These are phyloP conservation scores for Taphrina sp. DNA, from an alignment of 1,139 yeast genomes.

Conservation along the genomic window DNA sequence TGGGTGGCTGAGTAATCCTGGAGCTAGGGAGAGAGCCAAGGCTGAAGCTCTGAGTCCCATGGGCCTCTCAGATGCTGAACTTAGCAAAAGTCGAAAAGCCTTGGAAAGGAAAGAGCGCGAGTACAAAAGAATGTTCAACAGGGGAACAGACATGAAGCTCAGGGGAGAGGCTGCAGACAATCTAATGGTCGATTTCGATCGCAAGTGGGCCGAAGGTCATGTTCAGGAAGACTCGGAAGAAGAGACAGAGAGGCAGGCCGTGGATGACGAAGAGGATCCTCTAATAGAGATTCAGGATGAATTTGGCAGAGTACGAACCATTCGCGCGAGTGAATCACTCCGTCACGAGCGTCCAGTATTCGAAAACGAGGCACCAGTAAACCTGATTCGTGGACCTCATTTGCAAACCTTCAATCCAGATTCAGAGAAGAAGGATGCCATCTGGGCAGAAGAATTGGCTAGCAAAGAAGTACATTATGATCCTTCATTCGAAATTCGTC, in stretches of 20 bases:
- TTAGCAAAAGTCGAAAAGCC: conserved; percentile 15
- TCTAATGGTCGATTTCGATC: conserved; percentile 25
- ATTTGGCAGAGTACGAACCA: conserved; percentile 23
- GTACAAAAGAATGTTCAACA: conserved; percentile 25
- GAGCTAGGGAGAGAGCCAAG: conserved; percentile 3
- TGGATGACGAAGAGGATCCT: conserved; percentile 23
- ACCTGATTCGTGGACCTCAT: conserved; percentile 19
- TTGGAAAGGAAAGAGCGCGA: conserved; percentile 17
- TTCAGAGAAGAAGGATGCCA: conserved; percentile 18
- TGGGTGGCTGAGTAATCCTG: conserved; percentile 4
- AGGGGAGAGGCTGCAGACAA: conserved; percentile 22
- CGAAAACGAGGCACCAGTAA: background rate
- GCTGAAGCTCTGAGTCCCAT: background rate
- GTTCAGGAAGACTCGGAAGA: conserved; percentile 4
- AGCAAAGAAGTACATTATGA: conserved; percentile 25
- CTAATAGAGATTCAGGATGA: conserved; percentile 27
- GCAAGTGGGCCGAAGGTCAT: conserved; percentile 29
- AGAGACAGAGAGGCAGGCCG: background rate
- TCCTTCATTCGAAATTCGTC: conserved; percentile 19
- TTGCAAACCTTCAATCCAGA: conserved; percentile 22
- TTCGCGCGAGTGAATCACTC: conserved; percentile 10
- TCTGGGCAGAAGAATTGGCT: conserved; percentile 28
- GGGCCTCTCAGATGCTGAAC: conserved; percentile 10
- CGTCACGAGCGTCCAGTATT: conserved; percentile 8
- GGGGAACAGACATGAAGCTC: conserved; percentile 26